These are phyloP conservation scores for Elsinoe necatrix DNA, from an alignment of 2,329 filamentous ascomycete species.

Conservation along the genomic window DNA sequence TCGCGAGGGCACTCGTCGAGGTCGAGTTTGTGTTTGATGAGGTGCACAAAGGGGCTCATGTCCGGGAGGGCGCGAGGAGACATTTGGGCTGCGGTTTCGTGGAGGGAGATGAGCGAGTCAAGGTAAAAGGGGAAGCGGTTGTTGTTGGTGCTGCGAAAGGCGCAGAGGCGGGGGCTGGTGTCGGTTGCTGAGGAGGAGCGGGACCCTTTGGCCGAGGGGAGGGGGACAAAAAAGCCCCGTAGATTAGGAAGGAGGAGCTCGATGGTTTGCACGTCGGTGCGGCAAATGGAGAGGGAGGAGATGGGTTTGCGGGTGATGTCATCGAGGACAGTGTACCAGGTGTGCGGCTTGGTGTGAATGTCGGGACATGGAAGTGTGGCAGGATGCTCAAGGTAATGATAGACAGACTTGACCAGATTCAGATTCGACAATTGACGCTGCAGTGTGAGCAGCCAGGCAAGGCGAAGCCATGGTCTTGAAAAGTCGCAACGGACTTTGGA, in stretches of 20 bases:
- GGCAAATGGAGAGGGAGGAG: slow-evolving; percentile 66
- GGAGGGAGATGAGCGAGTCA: slow-evolving; percentile 47
- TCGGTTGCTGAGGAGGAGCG: slow-evolving; percentile 4
- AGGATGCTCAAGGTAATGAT: slow-evolving; percentile 48
- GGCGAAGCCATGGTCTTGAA: slow-evolving; percentile 70
- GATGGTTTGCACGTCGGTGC: slow-evolving; percentile 62
- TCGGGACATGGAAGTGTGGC: slow-evolving; percentile 50
- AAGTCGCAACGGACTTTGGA: slow-evolving; percentile 66
- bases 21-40: slow-evolving; percentile 51
- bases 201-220: slow-evolving; percentile 39
- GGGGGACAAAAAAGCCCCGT: slow-evolving; percentile 52
- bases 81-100: slow-evolving; percentile 28
- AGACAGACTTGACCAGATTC: slow-evolving; percentile 60
- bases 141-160: slow-evolving; percentile 53
- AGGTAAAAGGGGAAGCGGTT: slow-evolving; percentile 50
- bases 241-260: slow-evolving; percentile 67
- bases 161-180: slow-evolving; percentile 50
- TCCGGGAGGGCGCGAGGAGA: slow-evolving; percentile 39
- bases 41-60: slow-evolving; percentile 53
- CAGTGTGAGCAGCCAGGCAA: slow-evolving; percentile 73
- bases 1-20: slow-evolving; percentile 59
- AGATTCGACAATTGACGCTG: slow-evolving; percentile 61
- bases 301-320: slow-evolving; percentile 54
- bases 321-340: slow-evolving; percentile 71
- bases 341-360: slow-evolving; percentile 46